phyloP scores from a whole-genome alignment of 495 filamentous ascomycete species.

The Hypoxylon rickii region DNA sequence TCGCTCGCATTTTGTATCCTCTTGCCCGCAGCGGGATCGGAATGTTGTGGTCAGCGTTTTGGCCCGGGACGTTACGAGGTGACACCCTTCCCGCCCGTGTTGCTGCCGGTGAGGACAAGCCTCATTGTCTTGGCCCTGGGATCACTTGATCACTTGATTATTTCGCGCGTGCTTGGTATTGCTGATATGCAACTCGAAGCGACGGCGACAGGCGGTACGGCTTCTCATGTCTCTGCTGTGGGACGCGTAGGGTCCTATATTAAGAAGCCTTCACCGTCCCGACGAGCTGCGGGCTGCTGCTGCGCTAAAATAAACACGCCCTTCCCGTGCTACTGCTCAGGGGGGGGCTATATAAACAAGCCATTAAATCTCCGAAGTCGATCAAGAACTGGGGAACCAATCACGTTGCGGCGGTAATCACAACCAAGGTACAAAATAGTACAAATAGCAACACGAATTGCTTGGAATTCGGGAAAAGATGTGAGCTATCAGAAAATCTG shows the following conservation, averaged over 20 bases:
- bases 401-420: conserved; percentile 3
- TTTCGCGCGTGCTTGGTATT: not conserved
- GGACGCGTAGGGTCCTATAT: conserved; percentile 20
- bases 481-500: not conserved
- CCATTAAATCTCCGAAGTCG: conserved; percentile 36
- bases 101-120: not conserved
- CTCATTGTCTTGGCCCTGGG: conserved; percentile 18
- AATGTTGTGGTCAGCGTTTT: not conserved
- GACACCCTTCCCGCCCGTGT: conserved; percentile 17
- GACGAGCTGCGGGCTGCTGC: conserved; percentile 15
- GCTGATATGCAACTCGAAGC: conserved; percentile 20
- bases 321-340: conserved; percentile 26
- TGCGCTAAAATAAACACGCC: conserved; percentile 11
- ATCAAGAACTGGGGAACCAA: conserved; percentile 6
- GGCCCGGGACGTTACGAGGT: conserved; percentile 3
- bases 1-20: conserved; percentile 17
- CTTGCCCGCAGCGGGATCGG: conserved; percentile 1
- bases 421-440: not conserved
- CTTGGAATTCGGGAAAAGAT: conserved; percentile 9
- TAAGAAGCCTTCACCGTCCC: conserved; percentile 22
- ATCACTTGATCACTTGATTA: conserved; percentile 1
- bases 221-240: conserved; percentile 20
- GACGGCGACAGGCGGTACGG: conserved; percentile 4
- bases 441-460: conserved; percentile 18
- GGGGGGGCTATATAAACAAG: conserved; percentile 19